A percentile compares a stretch with the other conserved stretches of the same genome.
Conservation (phyloP, 345 rosid species). For the Melaleuca quinquenervia region DNA sequence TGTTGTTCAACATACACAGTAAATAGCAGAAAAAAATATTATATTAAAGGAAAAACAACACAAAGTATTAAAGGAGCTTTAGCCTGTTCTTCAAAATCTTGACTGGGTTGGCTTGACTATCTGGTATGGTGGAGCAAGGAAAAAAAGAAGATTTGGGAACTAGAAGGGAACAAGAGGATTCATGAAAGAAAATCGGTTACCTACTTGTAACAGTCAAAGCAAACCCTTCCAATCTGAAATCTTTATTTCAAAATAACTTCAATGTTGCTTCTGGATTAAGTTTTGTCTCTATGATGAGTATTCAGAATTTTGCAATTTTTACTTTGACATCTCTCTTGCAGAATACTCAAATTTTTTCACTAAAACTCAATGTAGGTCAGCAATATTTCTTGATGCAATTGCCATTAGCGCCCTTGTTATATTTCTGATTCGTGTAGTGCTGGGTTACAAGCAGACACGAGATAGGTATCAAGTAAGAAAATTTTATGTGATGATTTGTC, state of each 20-base stretch:
- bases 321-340: background rate
- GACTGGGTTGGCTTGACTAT: background rate
- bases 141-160: background rate
- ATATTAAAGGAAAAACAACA: background rate
- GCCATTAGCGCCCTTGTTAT: constrained; percentile 75
- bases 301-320: background rate
- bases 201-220: background rate
- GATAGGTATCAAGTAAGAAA: constrained; percentile 87
- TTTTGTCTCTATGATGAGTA: background rate
- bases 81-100: background rate
- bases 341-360: background rate
- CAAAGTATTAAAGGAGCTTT: background rate
- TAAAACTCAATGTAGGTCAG: constrained; percentile 43
- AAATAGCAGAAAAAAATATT: background rate
- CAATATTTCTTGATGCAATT: constrained; percentile 76
- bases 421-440: constrained; percentile 66
- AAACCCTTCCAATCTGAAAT: background rate
- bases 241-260: background rate
- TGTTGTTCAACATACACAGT: background rate
- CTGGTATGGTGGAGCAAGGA: background rate
- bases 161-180: background rate
- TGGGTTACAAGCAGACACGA: constrained; percentile 98
- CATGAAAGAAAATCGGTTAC: background rate
- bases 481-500: background rate
- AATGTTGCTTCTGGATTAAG: background rate